Evolutionary conservation across 306 rosid genomes (phyloP).

Genomic region (Leucaena leucocephala): DNA sequence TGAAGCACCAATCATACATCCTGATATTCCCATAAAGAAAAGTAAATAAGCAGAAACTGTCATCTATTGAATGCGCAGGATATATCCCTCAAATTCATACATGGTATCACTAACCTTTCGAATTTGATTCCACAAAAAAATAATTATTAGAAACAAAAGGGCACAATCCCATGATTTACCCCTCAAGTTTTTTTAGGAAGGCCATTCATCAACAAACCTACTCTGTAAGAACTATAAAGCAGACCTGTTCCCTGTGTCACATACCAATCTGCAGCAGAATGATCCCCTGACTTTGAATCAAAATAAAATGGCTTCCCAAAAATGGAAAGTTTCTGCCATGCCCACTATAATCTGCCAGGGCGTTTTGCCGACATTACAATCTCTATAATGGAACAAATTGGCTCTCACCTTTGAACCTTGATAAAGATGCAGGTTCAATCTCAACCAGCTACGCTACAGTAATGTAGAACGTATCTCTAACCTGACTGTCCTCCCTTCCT

Average conservation of each 20-base stretch:
- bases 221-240: conserved; percentile 23
- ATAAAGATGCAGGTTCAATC: conserved; percentile 37
- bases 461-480: conserved; percentile 31
- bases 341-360: background rate
- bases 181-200: conserved; percentile 38
- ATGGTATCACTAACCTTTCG: conserved; percentile 3
- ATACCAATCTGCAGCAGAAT: conserved; percentile 34
- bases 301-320: conserved; percentile 7
- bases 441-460: conserved; percentile 39
- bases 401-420: conserved; percentile 36
- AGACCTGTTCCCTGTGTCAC: conserved; percentile 47
- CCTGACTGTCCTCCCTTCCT: conserved; percentile 83
- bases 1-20: background rate
- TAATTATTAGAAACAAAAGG: background rate
- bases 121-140: conserved; percentile 22
- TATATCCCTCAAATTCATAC: conserved; percentile 33
- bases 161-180: background rate
- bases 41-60: conserved; percentile 6
- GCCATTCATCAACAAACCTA: conserved; percentile 20
- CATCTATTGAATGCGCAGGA: conserved; percentile 1
- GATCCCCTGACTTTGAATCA: conserved; percentile 24
- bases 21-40: background rate
- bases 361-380: conserved; percentile 34
- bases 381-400: conserved; percentile 34
- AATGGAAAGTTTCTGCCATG: background rate